Base-by-base conservation (phyloP, 2,329 filamentous ascomycete species). In the Pseudogymnoascus sp. region DNA sequence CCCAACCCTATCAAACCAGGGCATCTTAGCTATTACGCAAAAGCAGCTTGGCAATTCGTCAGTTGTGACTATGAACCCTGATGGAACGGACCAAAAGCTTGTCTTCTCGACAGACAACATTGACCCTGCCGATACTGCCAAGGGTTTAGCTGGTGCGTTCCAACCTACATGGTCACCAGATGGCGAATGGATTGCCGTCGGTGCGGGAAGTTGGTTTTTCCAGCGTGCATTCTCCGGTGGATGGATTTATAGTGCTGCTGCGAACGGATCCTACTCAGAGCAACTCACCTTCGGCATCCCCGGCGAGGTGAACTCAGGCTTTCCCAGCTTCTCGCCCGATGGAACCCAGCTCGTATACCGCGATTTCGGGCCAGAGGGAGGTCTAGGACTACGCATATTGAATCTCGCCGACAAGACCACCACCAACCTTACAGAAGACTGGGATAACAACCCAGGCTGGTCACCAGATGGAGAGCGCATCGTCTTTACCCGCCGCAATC, bases 41-140 rank as follows among this genome's bases (percentile, higher is more conserved):
- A 78, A 78, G 65, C 75, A 78, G 64, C 71, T 77, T 1, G 77
- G 76, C 11, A 77, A 77, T 63, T 74, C 73, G 2, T 77, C 75
- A 8, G 69, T 79, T 31, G 70, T 76, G 2, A 71, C 70, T 1
- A 72, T 73, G 68, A 70, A 70, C 13, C 69, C 75, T 0, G 67
- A 75, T 31, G 73, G 71, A 11, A 68, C 69, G 0, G 68, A 75
- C 60, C 25, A 67, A 25, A 66, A 68, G 3, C 25, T 69, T 8
- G 71, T 74, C n/a, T 63, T 68, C 63, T 63, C 68, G 28, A 68
- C 70, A 10, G 64, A 65, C n/a, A 61, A 64, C 28, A 14, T 68
- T 61, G 43, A 73, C 16, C 21, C 69, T 1, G 48, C 69, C 2
- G 62, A 69, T 2, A 67, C 73, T 2, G 10, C 45, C 1, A 61